Evolutionary conservation across 768 basidiomycete genomes (phyloP).

Genomic region (Boletus rex-veris): DNA sequence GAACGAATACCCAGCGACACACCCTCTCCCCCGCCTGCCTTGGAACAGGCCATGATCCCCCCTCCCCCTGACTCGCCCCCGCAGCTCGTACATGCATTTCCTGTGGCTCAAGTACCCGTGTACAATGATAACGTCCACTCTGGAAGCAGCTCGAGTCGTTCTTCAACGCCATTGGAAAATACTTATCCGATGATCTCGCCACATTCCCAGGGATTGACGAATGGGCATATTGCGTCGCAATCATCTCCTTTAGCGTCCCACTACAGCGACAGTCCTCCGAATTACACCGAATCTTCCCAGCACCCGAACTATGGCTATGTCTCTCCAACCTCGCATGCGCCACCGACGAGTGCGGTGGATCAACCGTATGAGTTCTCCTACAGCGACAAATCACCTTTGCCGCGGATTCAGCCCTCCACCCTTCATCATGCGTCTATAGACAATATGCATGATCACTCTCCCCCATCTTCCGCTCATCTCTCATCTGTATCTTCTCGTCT

Average conservation of each 20-base stretch:
- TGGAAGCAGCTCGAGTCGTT: conserved; percentile 38
- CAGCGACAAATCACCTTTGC: conserved; percentile 28
- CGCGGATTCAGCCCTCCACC: conserved; percentile 29
- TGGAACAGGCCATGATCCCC: conserved; percentile 40
- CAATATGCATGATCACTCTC: conserved; percentile 30
- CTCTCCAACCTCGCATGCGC: conserved; percentile 22
- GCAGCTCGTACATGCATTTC: conserved; percentile 45
- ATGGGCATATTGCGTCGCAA: conserved; percentile 31
- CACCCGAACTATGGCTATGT: conserved; percentile 31
- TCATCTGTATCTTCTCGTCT: conserved; percentile 48
- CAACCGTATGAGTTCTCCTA: conserved; percentile 31
- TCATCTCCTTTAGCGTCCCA: conserved; percentile 30
- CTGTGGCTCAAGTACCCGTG: conserved; percentile 15
- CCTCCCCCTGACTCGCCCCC: conserved; percentile 57
- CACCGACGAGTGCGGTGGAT: conserved; percentile 23
- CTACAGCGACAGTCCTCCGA: conserved; percentile 30
- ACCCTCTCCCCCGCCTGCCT: conserved; percentile 39
- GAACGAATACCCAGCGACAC: conserved; percentile 26
- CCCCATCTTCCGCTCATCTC: conserved; percentile 28
- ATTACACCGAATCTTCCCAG: conserved; percentile 31
- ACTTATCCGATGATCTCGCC: conserved; percentile 38
- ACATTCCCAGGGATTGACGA: conserved; percentile 35
- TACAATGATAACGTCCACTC: conserved; percentile 31
- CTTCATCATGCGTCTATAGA: conserved; percentile 29
- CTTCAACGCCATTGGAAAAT: conserved; percentile 44